Base-by-base conservation (phyloP, 306 rosid genomes). In the Gastrolobium villosum region DNA sequence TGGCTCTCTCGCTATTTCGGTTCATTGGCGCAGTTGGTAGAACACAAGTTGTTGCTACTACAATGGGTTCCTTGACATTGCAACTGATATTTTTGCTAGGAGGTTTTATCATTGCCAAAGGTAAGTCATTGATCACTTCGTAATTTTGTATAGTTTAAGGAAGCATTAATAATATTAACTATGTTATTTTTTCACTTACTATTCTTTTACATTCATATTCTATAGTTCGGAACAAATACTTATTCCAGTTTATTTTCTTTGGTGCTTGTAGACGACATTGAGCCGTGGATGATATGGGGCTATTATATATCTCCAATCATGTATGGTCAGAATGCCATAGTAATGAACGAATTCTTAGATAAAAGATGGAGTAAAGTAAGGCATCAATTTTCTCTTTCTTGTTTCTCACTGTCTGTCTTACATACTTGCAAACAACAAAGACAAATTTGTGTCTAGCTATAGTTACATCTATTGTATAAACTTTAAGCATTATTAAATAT, bases 261-360 rank as follows among this genome's bases (percentile, higher is more conserved):
- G 36, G n/a, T 82, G 7, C 55, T 37, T 60, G 65, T 63, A 90
- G 98, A 93, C 14, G 96, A 90, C 69, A 80, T 90, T 74, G 53
- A 72, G 28, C 80, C 91, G 14, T 93, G 96, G 96, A 80, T 90
- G 93, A 65, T 86, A 56, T 93, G 98, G 98, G 96, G 96, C 14
- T 90, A 82, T 73, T 93, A 88, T 45, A 3, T 76, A 4, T 88
- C 93, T 61, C 98, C 98, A 28, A 85, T 93, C 88, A 89, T 84
- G 93, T 93, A 93, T 64, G 98, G 91, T 82, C 98, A 90, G 44
- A 93, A 89, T 80, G 94, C 96, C 20, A 82, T 93, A 15, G 89
- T 82, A 59, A 88, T 89, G 31, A 90, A 93, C 35, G 98, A 90
- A 65, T 93, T 93, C 76, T 89, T 93, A 2, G 96, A 90, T 37